phyloP scores from a whole-genome alignment of 129 eudicot genomes.

The Saussurea involucrata region DNA sequence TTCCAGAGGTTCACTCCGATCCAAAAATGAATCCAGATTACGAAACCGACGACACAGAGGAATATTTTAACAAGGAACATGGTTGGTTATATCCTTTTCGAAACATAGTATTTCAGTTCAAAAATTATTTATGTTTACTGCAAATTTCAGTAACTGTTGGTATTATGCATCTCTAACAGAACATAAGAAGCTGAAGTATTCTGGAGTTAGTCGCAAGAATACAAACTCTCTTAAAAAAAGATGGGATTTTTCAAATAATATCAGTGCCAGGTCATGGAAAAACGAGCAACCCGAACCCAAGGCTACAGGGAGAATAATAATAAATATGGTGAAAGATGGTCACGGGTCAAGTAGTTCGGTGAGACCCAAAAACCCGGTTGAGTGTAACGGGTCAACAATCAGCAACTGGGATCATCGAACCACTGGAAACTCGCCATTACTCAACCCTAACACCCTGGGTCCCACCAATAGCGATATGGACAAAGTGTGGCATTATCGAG shows the following conservation, averaged over 20 bases:
- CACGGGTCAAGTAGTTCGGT: slow-evolving; percentile 15
- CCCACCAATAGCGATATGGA: slow-evolving; percentile 22
- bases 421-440: slow-evolving; percentile 9
- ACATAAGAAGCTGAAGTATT: slow-evolving; percentile 25
- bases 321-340: slow-evolving; percentile 8
- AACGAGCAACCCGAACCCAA: slow-evolving; percentile 7
- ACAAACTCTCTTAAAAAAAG: slow-evolving; percentile 37
- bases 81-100: slow-evolving; percentile 40
- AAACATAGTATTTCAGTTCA: neutral
- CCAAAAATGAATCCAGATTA: slow-evolving; percentile 80
- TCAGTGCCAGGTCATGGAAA: slow-evolving; percentile 12
- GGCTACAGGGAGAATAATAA: slow-evolving; percentile 20
- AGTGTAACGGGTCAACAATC: slow-evolving; percentile 12
- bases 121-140: neutral
- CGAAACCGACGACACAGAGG: slow-evolving; percentile 51
- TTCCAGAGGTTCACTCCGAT: slow-evolving; percentile 84
- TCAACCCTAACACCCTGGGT: slow-evolving; percentile 21
- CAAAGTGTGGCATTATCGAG: slow-evolving; percentile 74
- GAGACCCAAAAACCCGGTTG: slow-evolving; percentile 26
- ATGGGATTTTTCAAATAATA: slow-evolving; percentile 26
- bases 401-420: slow-evolving; percentile 29
- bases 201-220: slow-evolving; percentile 27
- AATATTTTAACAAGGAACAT: slow-evolving; percentile 33
- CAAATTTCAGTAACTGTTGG: neutral
- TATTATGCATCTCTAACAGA: slow-evolving; percentile 32